Base-by-base conservation (phyloP, 352 stramenopile species). In the Aphanomyces invadans region DNA sequence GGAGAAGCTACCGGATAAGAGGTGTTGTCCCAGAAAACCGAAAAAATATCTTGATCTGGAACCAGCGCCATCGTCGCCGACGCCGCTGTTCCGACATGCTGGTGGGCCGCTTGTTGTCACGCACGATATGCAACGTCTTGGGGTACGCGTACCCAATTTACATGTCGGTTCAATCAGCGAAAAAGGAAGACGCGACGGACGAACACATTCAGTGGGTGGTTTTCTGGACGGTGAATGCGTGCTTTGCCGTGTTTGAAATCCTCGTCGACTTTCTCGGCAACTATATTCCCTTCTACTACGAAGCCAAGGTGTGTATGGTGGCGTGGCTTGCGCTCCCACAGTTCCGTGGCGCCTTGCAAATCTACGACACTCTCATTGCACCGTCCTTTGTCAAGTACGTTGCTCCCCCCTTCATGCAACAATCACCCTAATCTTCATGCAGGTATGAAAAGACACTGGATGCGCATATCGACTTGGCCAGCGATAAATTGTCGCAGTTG, bases 261-360 rank as follows among this genome's bases (percentile, higher is more conserved):
- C 73, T 90, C 23, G 77, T 77, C 25, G 81, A 88, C 67, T 79
- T 75, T 0, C 61, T 78, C 51, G 74, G 87, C 26, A 69, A 67
- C 1, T 90, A 78, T 77, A 51, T 90, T 54, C 80, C 81, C 5
- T 83, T 90, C 68, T 90, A 90, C 72, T 79, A 78, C 21, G 81
- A 89, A 60, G 76, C 77, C 65, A 90, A 90, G 71, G 77, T 90
- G 61, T 73, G 74, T 49, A 65, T 86, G 17, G 62, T 90, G n/a
- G 74, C 77, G 28, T 90, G 81, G 81, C 76, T 90, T 28, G 81
- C 85, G 29, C 33, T 90, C 48, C 81, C 81, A 10, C 72, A 74
- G 1, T 86, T 82, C 59, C 70, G 72, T 17, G 81, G 81, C 11
- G 77, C 79, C 9, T 53, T 77, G 7, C 23, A 86, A 52, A 69